A percentile compares a stretch with the other conserved stretches of the same genome.
Evolutionary conservation across 129 eudicot species (phyloP).

Genomic region (Lactuca sativa): DNA sequence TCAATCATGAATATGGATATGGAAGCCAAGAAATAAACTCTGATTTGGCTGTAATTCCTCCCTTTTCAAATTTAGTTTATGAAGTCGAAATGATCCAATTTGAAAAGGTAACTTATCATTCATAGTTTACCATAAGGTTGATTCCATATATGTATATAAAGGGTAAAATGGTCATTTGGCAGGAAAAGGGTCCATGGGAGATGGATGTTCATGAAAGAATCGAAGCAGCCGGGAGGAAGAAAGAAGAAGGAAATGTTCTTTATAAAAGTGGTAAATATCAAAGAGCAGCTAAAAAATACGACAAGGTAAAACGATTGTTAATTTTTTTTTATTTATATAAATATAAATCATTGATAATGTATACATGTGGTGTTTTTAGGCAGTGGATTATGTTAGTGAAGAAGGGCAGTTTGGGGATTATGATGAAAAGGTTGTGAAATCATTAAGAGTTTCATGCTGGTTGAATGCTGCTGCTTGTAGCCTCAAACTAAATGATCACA

Average conservation of each 20-base stretch:
- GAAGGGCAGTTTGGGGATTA: conserved; percentile 51
- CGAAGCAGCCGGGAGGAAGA: conserved; percentile 52
- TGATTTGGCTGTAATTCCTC: conserved; percentile 50
- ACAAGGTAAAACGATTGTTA: conserved; percentile 46
- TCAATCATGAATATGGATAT: conserved; percentile 60
- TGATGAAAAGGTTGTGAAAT: conserved; percentile 43
- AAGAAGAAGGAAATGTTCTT: conserved; percentile 64
- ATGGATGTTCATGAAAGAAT: conserved; percentile 52
- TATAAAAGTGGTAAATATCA: conserved; percentile 58
- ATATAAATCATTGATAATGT: neutral
- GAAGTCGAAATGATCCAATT: conserved; percentile 68
- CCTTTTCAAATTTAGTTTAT: conserved; percentile 53
- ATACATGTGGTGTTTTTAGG: conserved; percentile 33
- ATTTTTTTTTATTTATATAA: neutral
- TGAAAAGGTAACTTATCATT: conserved; percentile 43
- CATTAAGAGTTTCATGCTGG: conserved; percentile 66
- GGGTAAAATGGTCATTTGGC: neutral
- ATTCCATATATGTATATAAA: too few species aligned
- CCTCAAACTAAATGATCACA: conserved; percentile 47
- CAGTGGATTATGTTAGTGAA: conserved; percentile 53
- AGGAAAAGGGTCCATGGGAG: conserved; percentile 80
- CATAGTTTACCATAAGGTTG: too few species aligned
- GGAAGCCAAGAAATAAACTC: conserved; percentile 44
- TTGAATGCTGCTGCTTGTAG: conserved; percentile 69
- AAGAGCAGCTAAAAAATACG: conserved; percentile 69